These are phyloP conservation scores for Chiua virens DNA, from an alignment of 768 basidiomycete genomes.

Conservation along the genomic window DNA sequence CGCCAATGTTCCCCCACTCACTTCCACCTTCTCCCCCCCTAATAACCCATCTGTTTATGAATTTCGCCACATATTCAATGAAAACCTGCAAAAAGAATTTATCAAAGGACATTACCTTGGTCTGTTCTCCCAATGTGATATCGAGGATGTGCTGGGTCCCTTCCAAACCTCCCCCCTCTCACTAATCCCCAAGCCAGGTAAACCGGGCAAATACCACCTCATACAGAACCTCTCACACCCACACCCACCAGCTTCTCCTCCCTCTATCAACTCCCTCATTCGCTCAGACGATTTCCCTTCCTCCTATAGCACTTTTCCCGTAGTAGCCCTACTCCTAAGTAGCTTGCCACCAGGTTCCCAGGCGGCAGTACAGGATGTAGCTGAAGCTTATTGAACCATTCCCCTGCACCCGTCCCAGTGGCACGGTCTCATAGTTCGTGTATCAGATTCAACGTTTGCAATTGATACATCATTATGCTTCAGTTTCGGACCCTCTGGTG, in stretches of 20 bases:
- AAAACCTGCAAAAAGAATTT: background rate
- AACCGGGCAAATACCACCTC: slow-evolving; percentile 16
- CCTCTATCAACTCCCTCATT: slow-evolving; percentile 38
- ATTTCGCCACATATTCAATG: background rate
- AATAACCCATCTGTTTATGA: background rate
- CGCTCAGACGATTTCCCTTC: slow-evolving; percentile 6
- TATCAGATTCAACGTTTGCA: slow-evolving; percentile 12
- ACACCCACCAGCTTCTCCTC: background rate
- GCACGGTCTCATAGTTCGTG: slow-evolving; percentile 32
- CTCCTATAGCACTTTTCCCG: background rate
- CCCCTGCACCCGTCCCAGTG: slow-evolving; percentile 35
- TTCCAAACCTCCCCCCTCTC: slow-evolving; percentile 32
- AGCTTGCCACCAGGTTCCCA: background rate
- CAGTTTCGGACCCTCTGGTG: background rate
- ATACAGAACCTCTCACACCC: slow-evolving; percentile 34
- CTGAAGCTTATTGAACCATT: slow-evolving; percentile 19
- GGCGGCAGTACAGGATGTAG: background rate
- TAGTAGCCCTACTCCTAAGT: background rate
- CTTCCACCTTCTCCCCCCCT: background rate
- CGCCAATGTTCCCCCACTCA: background rate
- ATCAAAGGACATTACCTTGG: background rate
- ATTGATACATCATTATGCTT: background rate
- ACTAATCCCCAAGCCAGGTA: slow-evolving; percentile 29
- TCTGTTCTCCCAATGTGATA: slow-evolving; percentile 5
- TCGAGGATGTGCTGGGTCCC: slow-evolving; percentile 19